A percentile compares a stretch with the other conserved stretches of the same genome.
Evolutionary conservation across 192 early-diverging fungal genomes (phyloP).

Genomic region (Dimargaris xerosporica): DNA sequence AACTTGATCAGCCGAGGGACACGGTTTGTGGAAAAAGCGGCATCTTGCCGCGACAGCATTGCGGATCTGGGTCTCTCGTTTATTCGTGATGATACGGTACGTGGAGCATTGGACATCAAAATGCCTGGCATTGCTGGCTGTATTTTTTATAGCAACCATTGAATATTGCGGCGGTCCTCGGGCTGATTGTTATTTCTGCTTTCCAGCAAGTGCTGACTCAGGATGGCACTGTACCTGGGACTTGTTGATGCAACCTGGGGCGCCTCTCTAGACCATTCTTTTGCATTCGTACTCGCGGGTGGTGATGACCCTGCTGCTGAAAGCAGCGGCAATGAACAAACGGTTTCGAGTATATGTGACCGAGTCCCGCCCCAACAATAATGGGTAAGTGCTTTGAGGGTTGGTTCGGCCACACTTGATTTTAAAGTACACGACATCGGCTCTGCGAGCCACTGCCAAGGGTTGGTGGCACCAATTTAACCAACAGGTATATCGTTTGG

Average conservation of each 20-base stretch:
- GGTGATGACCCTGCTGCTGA: slow-evolving; percentile 67
- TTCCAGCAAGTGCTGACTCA: no score
- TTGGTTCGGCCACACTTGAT: no score
- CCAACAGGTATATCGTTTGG: no score
- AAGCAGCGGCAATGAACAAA: slow-evolving; percentile 57
- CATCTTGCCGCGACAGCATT: slow-evolving; percentile 51
- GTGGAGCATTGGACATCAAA: neutral
- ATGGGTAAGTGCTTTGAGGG: slow-evolving; percentile 47
- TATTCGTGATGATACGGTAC: slow-evolving; percentile 43
- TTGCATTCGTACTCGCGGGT: slow-evolving; percentile 94
- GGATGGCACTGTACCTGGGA: no score
- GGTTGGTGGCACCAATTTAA: no score
- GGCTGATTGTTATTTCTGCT: no score
- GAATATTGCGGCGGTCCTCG: no score
- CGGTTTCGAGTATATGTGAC: slow-evolving; percentile 89
- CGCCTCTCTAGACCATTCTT: slow-evolving; percentile 67
- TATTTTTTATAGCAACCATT: slow-evolving; percentile 6
- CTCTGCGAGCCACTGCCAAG: no score
- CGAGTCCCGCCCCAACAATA: slow-evolving; percentile 66
- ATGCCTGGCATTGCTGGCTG: slow-evolving; percentile 5
- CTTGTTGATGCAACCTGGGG: no score
- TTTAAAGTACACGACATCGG: no score
- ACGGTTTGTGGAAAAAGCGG: slow-evolving; percentile 58
- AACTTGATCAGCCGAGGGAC: slow-evolving; percentile 52
- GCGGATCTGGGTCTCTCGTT: slow-evolving; percentile 66